Percentiles rank a stretch among this genome's conserved stretches.
These are phyloP conservation scores for Pascua guehoae DNA, from an alignment of 1,284 basidiomycete species.

Conservation along the genomic window DNA sequence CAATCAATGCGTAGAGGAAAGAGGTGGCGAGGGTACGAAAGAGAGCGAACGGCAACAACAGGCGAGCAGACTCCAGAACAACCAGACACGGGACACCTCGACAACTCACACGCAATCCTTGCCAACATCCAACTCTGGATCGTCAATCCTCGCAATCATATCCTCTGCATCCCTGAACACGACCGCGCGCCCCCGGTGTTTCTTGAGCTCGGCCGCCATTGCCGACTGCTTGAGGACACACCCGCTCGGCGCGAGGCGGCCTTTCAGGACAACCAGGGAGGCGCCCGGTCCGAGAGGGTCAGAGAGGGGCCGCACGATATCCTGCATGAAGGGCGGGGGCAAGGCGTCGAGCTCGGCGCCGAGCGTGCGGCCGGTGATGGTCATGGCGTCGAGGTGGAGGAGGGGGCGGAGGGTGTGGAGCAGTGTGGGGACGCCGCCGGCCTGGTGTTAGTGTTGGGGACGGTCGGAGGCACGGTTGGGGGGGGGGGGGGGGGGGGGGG, in stretches of 20 bases:
- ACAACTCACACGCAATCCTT: constrained; percentile 25
- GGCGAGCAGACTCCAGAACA: too few relatives aligned
- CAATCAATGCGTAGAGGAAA: too few relatives aligned
- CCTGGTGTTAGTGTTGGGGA: constrained; percentile 16
- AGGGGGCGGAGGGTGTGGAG: constrained; percentile 27
- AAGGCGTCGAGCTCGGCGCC: constrained; percentile 35
- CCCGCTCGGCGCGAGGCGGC: constrained; percentile 44
- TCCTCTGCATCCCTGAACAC: constrained; percentile 38
- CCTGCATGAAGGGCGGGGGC: constrained; percentile 27
- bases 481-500: too few relatives aligned
- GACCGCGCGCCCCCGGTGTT: constrained; percentile 33
- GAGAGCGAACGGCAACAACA: neutral
- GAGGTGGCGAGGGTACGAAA: too few relatives aligned
- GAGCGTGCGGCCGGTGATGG: constrained; percentile 45
- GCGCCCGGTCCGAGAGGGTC: constrained; percentile 32
- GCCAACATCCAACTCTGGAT: constrained; percentile 31
- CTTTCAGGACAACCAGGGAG: constrained; percentile 38
- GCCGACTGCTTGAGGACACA: constrained; percentile 43
- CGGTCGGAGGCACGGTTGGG: too few relatives aligned
- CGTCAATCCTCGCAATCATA: constrained; percentile 39
- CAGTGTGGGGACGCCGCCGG: constrained; percentile 49
- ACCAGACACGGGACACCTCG: too few relatives aligned
- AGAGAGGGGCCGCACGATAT: constrained; percentile 35
- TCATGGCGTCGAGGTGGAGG: constrained; percentile 38
- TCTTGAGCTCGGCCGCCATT: constrained; percentile 25